These are phyloP conservation scores for Euphorbia tirucalli DNA, from an alignment of 345 rosid genomes.

Conservation along the genomic window DNA sequence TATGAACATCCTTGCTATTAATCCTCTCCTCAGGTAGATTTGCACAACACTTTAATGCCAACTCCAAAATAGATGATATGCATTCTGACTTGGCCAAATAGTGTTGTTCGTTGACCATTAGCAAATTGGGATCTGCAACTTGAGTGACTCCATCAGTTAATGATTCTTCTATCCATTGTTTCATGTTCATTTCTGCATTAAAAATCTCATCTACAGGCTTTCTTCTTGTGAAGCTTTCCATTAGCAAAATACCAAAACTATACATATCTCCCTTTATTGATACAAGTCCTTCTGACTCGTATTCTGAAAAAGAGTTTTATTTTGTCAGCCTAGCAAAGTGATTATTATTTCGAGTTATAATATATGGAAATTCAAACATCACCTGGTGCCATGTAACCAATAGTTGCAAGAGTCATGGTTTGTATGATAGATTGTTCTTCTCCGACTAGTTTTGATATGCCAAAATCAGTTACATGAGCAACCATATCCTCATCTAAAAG, in stretches of 20 bases:
- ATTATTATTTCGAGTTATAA: neutral
- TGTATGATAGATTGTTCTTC: neutral
- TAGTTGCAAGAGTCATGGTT: neutral
- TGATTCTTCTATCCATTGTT: neutral
- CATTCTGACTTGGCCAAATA: no score
- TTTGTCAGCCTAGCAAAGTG: neutral
- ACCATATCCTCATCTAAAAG: no score
- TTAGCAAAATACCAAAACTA: neutral
- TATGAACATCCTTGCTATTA: no score
- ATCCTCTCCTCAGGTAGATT: no score
- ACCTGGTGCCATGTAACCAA: conserved; percentile 19
- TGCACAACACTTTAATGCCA: no score
- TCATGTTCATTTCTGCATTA: neutral
- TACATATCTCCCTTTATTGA: neutral
- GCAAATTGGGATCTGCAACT: neutral
- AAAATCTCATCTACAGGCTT: conserved; percentile 2
- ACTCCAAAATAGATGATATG: no score
- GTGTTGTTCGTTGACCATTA: no score
- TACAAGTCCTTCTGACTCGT: neutral
- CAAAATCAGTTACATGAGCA: no score
- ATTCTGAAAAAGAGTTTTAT: neutral
- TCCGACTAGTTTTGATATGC: neutral
- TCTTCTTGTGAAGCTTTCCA: neutral
- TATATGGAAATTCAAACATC: neutral
- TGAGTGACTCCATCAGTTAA: neutral